These are phyloP conservation scores for Didymella pomorum DNA, from an alignment of 2,329 filamentous ascomycete species.

Conservation along the genomic window DNA sequence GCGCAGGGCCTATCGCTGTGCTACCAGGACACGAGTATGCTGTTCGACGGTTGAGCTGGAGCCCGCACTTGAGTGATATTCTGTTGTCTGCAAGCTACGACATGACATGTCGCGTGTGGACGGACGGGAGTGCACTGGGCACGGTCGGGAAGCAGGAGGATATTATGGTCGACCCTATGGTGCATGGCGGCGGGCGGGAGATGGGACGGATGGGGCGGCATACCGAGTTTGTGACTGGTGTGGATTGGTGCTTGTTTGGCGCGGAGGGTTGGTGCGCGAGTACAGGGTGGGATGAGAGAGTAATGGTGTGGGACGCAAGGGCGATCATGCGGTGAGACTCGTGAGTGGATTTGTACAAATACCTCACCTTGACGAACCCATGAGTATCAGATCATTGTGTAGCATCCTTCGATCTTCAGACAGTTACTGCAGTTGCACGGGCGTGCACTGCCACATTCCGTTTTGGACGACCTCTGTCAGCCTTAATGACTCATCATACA, in stretches of 20 bases:
- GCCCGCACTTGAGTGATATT: slow-evolving; percentile 88
- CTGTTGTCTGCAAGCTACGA: slow-evolving; percentile 92
- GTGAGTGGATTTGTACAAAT: neutral
- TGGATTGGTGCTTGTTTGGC: slow-evolving; percentile 98
- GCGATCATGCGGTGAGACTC: slow-evolving; percentile 61
- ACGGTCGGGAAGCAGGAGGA: slow-evolving; percentile 47
- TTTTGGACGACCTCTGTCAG: neutral
- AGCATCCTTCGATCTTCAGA: neutral
- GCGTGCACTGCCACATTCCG: neutral
- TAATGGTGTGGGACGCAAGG: slow-evolving; percentile 91
- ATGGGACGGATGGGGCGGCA: slow-evolving; percentile 89
- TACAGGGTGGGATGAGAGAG: slow-evolving; percentile 90
- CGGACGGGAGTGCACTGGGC: slow-evolving; percentile 71
- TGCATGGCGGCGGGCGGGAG: slow-evolving; percentile 67
- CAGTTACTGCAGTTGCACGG: neutral
- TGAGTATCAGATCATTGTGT: neutral
- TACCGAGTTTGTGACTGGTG: slow-evolving; percentile 94
- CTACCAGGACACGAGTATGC: slow-evolving; percentile 92
- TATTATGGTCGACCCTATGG: slow-evolving; percentile 49
- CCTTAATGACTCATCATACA: neutral
- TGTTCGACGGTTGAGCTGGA: slow-evolving; percentile 86
- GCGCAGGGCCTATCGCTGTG: slow-evolving; percentile 73
- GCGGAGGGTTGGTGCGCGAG: slow-evolving; percentile 95
- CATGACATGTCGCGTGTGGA: slow-evolving; percentile 97
- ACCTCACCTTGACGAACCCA: neutral